Evolutionary conservation across 2,329 filamentous ascomycete genomes (phyloP).

Genomic region (Claviceps pazoutovae): DNA sequence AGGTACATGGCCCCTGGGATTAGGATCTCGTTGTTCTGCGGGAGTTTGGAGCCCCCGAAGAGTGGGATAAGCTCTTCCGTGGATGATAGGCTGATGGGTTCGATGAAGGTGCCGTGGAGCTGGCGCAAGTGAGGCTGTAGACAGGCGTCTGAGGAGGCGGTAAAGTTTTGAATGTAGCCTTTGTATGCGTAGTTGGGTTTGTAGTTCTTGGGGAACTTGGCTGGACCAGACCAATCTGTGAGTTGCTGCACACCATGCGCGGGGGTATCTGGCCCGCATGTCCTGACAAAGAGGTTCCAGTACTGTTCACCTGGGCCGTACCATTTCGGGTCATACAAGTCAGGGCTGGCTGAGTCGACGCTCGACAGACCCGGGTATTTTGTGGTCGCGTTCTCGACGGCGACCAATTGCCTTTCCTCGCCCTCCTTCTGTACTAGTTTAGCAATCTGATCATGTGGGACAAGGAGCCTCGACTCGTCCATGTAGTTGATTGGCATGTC

Average conservation of each 20-base stretch:
- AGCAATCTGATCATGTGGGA: conserved; percentile 42
- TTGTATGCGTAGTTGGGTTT: conserved; percentile 22
- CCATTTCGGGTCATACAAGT: conserved; percentile 34
- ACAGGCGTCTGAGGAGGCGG: conserved; percentile 43
- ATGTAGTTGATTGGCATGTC: conserved; percentile 53
- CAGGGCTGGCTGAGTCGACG: conserved; percentile 20
- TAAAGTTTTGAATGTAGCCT: conserved; percentile 45
- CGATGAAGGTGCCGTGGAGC: conserved; percentile 43
- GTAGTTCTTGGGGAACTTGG: conserved; percentile 22
- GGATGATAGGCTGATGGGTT: conserved; percentile 35
- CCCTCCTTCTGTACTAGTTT: conserved; percentile 34
- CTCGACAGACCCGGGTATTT: conserved; percentile 26
- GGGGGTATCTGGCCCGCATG: conserved; percentile 38
- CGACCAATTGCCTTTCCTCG: conserved; percentile 27
- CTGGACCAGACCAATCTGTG: conserved; percentile 20
- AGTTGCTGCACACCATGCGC: conserved; percentile 20
- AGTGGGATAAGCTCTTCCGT: conserved; percentile 43
- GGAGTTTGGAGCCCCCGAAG: conserved; percentile 49
- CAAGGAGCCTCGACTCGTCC: conserved; percentile 49
- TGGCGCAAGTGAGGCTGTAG: conserved; percentile 37
- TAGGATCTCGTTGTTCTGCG: conserved; percentile 49
- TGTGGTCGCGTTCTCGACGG: conserved; percentile 28
- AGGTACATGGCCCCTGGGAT: conserved; percentile 54
- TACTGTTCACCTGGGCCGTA: conserved; percentile 32
- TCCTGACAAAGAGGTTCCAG: conserved; percentile 43